Percentiles rank a stretch among this genome's conserved stretches.
These are phyloP conservation scores for Pulicaria dysenterica DNA, from an alignment of 129 eudicot genomes.

Conservation along the genomic window DNA sequence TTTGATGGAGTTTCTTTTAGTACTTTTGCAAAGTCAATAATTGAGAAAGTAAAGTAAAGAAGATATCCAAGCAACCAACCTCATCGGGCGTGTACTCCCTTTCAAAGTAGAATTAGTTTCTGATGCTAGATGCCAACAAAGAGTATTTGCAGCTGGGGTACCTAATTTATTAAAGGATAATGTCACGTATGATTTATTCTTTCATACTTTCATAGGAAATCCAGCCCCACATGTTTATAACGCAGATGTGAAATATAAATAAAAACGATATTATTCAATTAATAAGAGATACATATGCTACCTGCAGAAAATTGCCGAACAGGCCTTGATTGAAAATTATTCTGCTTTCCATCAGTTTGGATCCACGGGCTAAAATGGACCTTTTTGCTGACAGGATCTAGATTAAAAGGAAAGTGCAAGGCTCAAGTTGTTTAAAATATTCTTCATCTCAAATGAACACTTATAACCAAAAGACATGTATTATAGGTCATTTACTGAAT, in stretches of 20 bases:
- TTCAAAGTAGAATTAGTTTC: conserved; percentile 74
- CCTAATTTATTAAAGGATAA: conserved; percentile 38
- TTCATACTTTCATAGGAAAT: not conserved
- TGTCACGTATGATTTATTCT: conserved; percentile 8
- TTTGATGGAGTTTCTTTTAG: not conserved
- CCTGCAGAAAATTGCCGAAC: conserved; percentile 68
- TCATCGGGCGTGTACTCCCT: conserved; percentile 46
- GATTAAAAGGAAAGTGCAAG: conserved; percentile 25
- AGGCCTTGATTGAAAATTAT: conserved; percentile 53
- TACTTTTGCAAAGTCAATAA: not conserved
- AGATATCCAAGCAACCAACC: conserved; percentile 27
- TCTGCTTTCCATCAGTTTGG: conserved; percentile 59
- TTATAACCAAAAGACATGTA: too few species aligned
- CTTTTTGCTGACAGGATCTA: conserved; percentile 86
- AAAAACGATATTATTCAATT: not conserved
- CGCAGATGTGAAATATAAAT: not conserved
- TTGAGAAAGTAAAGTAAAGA: not conserved
- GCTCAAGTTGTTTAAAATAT: not conserved
- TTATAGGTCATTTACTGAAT: too few species aligned
- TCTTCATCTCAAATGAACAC: too few species aligned
- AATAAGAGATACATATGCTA: conserved; percentile 26
- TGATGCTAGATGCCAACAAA: conserved; percentile 95
- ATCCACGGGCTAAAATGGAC: conserved; percentile 83
- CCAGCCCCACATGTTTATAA: not conserved
- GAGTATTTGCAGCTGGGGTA: conserved; percentile 75